Evolutionary conservation across 306 rosid species (phyloP), one percentile per base, ranked within the genome.

Genomic region (Trifolium subterraneum): DNA sequence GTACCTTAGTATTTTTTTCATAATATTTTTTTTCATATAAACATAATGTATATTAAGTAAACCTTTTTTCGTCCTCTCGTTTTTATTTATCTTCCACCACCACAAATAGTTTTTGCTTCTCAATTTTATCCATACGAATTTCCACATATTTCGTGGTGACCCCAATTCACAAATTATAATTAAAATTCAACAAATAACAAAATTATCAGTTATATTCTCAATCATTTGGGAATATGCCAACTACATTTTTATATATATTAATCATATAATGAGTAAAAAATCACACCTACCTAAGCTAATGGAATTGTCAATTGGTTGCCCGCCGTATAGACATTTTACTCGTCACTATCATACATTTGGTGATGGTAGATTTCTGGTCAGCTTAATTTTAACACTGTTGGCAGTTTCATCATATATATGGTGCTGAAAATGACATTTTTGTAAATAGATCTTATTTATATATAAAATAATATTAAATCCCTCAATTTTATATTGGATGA

Each of bases 151-250:
- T 56, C 0, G 4, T 8, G 7, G 6, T 59, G 65, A 29, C 20
- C 39, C 2, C 1, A 27, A 27, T 8, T 29, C 41, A 59, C 38
- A 12, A 6, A 60, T 29, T 2, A 7, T 1, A 29, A 60, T 29
- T 29, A 13, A 27, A 59, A 59, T 27, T 60, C 39, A 29, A 15
- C 15, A 55, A 23, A 7, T 48, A 44, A 44, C 16, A 22, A 2
- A 35, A 29, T 68, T 36, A 55, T 48, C 1, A 25, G 59, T 38
- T 61, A 64, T 64, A 68, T 80, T 68, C 72, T 52, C 13, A 1
- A 8, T 64, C 70, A 54, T 54, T 42, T 31, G 44, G 35, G 84
- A 80, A 80, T 75, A 80, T 80, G 77, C 84, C 54, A 75, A 38
- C 71, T 45, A 10, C n/a, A 12, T 19, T 23, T 15, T 2, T 16